Evolutionary conservation across 2,329 filamentous ascomycete genomes (phyloP).

Genomic region (Penicillium janthinellum): DNA sequence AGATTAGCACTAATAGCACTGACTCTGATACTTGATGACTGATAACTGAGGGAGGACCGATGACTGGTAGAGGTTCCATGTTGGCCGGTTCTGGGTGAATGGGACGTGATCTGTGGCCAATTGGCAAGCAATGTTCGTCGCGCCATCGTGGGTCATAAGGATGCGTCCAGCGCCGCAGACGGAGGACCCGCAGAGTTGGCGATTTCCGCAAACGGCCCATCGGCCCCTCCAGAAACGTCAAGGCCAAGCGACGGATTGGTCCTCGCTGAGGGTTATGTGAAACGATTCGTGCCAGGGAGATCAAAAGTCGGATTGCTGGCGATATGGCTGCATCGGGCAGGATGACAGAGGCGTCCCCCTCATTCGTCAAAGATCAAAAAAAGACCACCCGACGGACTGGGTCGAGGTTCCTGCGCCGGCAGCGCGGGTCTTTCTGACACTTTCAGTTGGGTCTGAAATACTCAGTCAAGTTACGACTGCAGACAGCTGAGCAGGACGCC

Average conservation of each 20-base stretch:
- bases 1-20: not conserved
- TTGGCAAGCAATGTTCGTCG: not conserved
- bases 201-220: conserved; percentile 8
- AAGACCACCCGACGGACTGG: conserved; percentile 29
- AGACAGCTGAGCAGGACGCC: too few relatives aligned
- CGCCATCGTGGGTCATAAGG: not conserved
- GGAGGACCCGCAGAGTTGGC: not conserved
- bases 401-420: conserved; percentile 34
- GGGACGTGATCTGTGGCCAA: not conserved
- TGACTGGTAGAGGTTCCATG: not conserved
- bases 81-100: not conserved
- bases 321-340: not conserved
- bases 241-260: not conserved
- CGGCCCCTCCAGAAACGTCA: not conserved
- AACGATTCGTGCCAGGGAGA: too few relatives aligned
- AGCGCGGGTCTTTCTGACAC: conserved; percentile 22
- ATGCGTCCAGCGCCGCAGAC: not conserved
- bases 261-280: too few relatives aligned
- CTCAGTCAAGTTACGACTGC: not conserved
- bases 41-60: not conserved
- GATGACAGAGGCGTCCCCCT: not conserved
- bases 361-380: conserved; percentile 1
- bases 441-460: conserved; percentile 7
- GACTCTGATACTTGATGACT: not conserved
- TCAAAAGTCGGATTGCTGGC: not conserved